A percentile compares a stretch with the other conserved stretches of the same genome.
These are phyloP conservation scores for Cytospora piceicola DNA, from an alignment of 2,329 filamentous ascomycete genomes.

Conservation along the genomic window DNA sequence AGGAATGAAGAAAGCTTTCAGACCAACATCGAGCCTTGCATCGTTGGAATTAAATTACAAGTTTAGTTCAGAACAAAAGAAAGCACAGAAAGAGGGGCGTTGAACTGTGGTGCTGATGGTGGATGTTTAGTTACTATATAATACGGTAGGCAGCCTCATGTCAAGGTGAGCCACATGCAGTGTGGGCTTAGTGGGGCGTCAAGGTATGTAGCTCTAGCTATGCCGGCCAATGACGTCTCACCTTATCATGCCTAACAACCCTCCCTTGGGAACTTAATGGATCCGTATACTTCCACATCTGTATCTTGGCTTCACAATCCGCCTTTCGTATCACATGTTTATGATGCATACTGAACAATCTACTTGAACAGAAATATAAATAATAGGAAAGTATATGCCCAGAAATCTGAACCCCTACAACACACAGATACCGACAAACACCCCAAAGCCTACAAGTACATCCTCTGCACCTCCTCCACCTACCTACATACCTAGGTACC, in stretches of 20 bases:
- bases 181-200: conserved; percentile 6
- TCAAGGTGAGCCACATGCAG: background rate
- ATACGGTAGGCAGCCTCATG: background rate
- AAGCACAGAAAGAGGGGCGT: conserved; percentile 5
- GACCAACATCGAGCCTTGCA: conserved; percentile 19
- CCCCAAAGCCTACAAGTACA: background rate
- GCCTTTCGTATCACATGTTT: background rate
- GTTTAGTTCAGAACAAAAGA: conserved; percentile 7
- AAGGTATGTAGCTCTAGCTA: conserved; percentile 2
- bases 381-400: background rate
- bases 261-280: too few relatives aligned
- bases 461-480: background rate
- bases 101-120: background rate
- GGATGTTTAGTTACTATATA: background rate
- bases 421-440: background rate
- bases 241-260: background rate
- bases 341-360: background rate
- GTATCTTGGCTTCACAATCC: background rate
- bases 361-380: background rate
- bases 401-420: background rate
- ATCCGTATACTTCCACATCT: too few relatives aligned
- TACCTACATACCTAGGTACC: too few relatives aligned
- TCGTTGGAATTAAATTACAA: background rate
- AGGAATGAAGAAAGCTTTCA: conserved; percentile 9
- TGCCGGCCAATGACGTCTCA: conserved; percentile 15